Evolutionary conservation across 129 eudicot species (phyloP).

Genomic region (Logfia minima): DNA sequence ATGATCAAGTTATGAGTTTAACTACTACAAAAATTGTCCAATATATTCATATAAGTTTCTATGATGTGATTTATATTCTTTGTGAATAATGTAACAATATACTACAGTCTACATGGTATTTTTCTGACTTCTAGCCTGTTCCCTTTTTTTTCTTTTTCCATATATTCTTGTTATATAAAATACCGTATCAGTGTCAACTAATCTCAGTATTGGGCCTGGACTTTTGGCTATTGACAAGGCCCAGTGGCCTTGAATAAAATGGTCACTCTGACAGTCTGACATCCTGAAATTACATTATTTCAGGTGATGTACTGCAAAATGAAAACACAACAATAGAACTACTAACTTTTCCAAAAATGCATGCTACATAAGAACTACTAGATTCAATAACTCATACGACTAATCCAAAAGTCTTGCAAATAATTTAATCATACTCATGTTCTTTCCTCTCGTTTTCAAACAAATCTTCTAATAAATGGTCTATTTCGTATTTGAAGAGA

Average conservation of each 20-base stretch:
- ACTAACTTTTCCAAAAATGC: background rate
- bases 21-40: too few relatives aligned
- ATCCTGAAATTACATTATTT: background rate
- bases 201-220: too few relatives aligned
- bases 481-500: background rate
- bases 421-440: constrained; percentile 7
- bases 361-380: background rate
- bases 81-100: too few relatives aligned
- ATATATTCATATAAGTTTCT: too few relatives aligned
- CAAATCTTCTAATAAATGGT: constrained; percentile 15
- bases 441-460: constrained; percentile 2
- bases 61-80: too few relatives aligned
- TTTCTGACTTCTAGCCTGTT: too few relatives aligned
- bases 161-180: too few relatives aligned
- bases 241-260: background rate
- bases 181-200: too few relatives aligned
- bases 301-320: background rate
- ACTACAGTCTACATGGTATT: too few relatives aligned
- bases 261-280: background rate
- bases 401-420: constrained; percentile 28
- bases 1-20: too few relatives aligned
- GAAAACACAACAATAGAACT: background rate
- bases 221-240: too few relatives aligned
- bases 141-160: too few relatives aligned
- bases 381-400: background rate